Evolutionary conservation across 768 basidiomycete species (phyloP), one percentile per base, ranked within the genome.

Genomic region (Pleurotus djamor): DNA sequence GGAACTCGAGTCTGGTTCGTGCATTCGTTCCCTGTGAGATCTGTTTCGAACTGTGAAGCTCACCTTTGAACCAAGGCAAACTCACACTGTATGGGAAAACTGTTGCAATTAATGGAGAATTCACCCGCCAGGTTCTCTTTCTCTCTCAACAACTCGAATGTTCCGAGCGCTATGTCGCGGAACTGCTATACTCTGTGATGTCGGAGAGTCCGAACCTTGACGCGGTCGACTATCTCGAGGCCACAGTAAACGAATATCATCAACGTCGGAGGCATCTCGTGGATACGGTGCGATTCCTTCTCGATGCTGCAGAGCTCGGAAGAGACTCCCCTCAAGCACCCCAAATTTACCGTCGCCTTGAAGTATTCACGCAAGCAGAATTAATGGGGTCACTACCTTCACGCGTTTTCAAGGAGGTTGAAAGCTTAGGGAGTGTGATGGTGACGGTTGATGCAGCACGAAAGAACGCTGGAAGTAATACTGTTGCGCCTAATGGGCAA

Each of bases 101-200:
- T n/a, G 78, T 88, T 37, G 84, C 86, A 0, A 81, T 95, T 63
- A 93, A 92, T 69, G 71, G 83, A 12, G 89, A 94, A 67, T 94
- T 94, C 71, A 86, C 85, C 12, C 84, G 83, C 52, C 92, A 92
- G 69, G 84, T 81, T 58, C 70, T 91, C 58, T 91, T 92, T 71
- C 83, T 96, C 58, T 85, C 94, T 0, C 85, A 90, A 67, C 85
- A 92, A 57, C 86, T 97, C 56, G 80, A 84, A 65, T 86, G 86
- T 63, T 96, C 94, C 10, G 94, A 96, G 74, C 84, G 87, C 64
- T 86, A 91, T 71, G 74, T 87, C 52, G 91, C 93, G 4, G 78
- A 78, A 17, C 81, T 93, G 14, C 76, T 93, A 48, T 84, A 89
- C 59, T 73, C 81, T 17, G 78, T 89, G 44, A 86, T 87, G 74